These are phyloP conservation scores for Epichloe elymi DNA, from an alignment of 2,329 filamentous ascomycete species.

Conservation along the genomic window DNA sequence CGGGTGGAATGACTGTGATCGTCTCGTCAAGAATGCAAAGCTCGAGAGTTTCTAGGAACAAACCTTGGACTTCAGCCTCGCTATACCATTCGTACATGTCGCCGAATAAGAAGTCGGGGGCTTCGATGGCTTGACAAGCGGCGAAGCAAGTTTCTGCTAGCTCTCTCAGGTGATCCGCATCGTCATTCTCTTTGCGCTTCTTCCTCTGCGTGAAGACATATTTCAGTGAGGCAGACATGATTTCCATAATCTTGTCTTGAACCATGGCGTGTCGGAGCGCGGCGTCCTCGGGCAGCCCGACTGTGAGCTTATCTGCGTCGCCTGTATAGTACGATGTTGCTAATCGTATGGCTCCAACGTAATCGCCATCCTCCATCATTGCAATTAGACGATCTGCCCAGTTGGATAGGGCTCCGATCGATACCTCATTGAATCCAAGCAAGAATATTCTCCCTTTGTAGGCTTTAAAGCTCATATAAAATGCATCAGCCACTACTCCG, in stretches of 20 bases:
- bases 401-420: constrained; percentile 84
- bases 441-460: constrained; percentile 92
- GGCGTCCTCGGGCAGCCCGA: constrained; percentile 81
- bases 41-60: constrained; percentile 83
- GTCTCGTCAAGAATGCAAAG: constrained; percentile 71
- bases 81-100: constrained; percentile 86
- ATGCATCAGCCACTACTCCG: constrained; percentile 91
- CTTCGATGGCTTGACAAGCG: constrained; percentile 65
- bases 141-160: constrained; percentile 73
- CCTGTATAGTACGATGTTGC: constrained; percentile 89
- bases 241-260: constrained; percentile 77
- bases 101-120: constrained; percentile 78
- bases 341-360: constrained; percentile 78
- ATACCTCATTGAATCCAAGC: constrained; percentile 85
- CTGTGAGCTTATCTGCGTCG: constrained; percentile 83
- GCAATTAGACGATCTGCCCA: constrained; percentile 92
- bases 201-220: constrained; percentile 67
- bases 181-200: constrained; percentile 28
- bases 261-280: constrained; percentile 66
- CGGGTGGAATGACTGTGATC: constrained; percentile 64
- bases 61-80: constrained; percentile 54
- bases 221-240: constrained; percentile 82
- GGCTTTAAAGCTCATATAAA: constrained; percentile 92
- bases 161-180: constrained; percentile 54
- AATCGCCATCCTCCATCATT: constrained; percentile 94